Conservation (phyloP, 2,329 filamentous ascomycete species). For the Colletotrichum sojae region DNA sequence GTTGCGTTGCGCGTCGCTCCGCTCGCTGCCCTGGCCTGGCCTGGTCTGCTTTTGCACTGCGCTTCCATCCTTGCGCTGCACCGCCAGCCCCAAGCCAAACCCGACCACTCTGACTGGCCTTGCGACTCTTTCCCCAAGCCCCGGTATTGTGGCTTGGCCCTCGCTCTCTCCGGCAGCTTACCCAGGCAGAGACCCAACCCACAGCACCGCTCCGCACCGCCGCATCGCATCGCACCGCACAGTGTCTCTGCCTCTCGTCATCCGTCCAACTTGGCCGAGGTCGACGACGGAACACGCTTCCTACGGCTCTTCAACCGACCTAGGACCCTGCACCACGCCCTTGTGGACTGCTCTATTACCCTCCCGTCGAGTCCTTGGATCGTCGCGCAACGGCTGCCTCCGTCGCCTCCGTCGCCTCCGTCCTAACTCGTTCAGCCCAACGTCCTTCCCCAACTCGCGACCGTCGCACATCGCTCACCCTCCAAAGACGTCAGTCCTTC, state of each 20-base stretch:
- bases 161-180: slow-evolving; percentile 36
- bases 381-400: slow-evolving; percentile 24
- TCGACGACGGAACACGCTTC: slow-evolving; percentile 6
- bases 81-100: slow-evolving; percentile 28
- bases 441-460: slow-evolving; percentile 22
- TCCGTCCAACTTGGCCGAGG: neutral
- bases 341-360: neutral
- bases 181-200: slow-evolving; percentile 9
- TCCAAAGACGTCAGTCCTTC: slow-evolving; percentile 35
- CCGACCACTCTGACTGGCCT: slow-evolving; percentile 27
- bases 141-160: slow-evolving; percentile 39
- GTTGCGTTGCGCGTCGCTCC: neutral
- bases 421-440: slow-evolving; percentile 28
- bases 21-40: too few relatives aligned
- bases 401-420: slow-evolving; percentile 13
- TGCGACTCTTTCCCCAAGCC: slow-evolving; percentile 33
- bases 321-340: slow-evolving; percentile 4
- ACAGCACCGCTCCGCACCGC: neutral
- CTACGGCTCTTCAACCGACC: slow-evolving; percentile 3
- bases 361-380: slow-evolving; percentile 10
- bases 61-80: slow-evolving; percentile 12
- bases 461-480: slow-evolving; percentile 25
- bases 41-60: neutral
- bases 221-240: slow-evolving; percentile 10
- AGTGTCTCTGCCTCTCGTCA: slow-evolving; percentile 16